Evolutionary conservation across 73 alveolate genomes (phyloP), one percentile per base, ranked within the genome.

Genomic region (Urostyla sp.): DNA sequence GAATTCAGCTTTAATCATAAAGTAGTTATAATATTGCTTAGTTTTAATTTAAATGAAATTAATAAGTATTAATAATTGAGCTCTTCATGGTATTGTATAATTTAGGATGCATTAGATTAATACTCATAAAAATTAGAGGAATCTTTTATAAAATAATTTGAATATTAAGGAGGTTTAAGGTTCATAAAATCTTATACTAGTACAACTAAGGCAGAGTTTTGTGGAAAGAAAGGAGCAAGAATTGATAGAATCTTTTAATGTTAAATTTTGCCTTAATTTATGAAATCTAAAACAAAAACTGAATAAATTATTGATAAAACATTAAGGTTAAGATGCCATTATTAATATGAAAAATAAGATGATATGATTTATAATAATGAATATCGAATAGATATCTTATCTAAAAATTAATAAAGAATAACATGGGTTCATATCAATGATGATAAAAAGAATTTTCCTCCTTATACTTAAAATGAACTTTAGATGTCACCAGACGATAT

Each of bases 221-320:
- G 91, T 46, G 84, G 84, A 21, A 28, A 54, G 78, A 81, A 54
- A 36, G 91, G 91, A 4, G 15, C 40, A 0, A 67, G 91, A 38
- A 52, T 81, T 3, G 92, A 84, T 59, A 38, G 92, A 28, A 67
- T 84, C 3, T 20, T 84, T 0, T 34, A 35, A 35, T 84, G 87
- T 37, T 87, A 63, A 23, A 32, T 63, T n/a, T 51, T n/a, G n/a
- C n/a, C 34, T 20, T 46, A 69, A 40, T 57, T 43, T 27, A 43
- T 35, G 18, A 55, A 8, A 20, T 26, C 31, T 27, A 11, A 27
- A 18, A 21, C 8, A 15, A 7, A n/a, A 38, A 16, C 58, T 38
- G 60, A 37, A 7, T 40, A 10, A 16, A 15, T 69, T 1, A 26
- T 66, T 5, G 44, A 44, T 66, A 40, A 66, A 26, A 44, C 80